These are phyloP conservation scores for Fraxinus latifolia DNA, from an alignment of 305 asterid genomes.

Conservation along the genomic window DNA sequence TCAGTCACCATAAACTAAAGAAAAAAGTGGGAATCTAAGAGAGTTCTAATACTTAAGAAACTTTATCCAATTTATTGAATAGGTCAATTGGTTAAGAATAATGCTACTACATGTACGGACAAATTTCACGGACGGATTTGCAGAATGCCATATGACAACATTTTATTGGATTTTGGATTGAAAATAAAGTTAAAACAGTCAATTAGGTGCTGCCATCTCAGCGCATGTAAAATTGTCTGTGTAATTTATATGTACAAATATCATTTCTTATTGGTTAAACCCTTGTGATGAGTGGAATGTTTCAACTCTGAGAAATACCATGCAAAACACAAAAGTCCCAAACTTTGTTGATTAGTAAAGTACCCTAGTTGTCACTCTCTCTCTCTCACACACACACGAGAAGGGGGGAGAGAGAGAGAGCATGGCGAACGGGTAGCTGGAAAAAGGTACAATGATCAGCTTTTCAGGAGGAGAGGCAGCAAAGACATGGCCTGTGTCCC, in stretches of 20 bases:
- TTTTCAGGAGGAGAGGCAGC: slow-evolving; percentile 31
- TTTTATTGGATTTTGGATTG: neutral
- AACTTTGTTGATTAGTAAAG: neutral
- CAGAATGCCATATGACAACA: neutral
- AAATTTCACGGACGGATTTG: neutral
- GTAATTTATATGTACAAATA: too few relatives aligned
- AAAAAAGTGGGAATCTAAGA: neutral
- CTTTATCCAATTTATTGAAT: neutral
- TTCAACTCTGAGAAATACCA: neutral
- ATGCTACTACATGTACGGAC: too few relatives aligned
- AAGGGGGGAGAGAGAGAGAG: neutral
- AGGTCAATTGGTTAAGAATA: neutral
- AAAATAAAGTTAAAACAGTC: neutral
- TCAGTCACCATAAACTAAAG: neutral
- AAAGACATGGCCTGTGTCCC: slow-evolving; percentile 25
- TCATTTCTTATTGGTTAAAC: neutral
- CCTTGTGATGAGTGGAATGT: neutral
- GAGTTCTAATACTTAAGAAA: neutral
- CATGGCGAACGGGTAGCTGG: slow-evolving; percentile 23
- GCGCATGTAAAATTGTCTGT: neutral
- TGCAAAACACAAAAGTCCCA: neutral
- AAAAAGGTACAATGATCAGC: slow-evolving; percentile 28
- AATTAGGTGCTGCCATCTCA: too few relatives aligned
- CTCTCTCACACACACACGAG: neutral
- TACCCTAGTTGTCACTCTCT: neutral